Evolutionary conservation across 2,329 filamentous ascomycete species (phyloP), one percentile per base, ranked within the genome.

Genomic region (Ophiobolus disseminans): DNA sequence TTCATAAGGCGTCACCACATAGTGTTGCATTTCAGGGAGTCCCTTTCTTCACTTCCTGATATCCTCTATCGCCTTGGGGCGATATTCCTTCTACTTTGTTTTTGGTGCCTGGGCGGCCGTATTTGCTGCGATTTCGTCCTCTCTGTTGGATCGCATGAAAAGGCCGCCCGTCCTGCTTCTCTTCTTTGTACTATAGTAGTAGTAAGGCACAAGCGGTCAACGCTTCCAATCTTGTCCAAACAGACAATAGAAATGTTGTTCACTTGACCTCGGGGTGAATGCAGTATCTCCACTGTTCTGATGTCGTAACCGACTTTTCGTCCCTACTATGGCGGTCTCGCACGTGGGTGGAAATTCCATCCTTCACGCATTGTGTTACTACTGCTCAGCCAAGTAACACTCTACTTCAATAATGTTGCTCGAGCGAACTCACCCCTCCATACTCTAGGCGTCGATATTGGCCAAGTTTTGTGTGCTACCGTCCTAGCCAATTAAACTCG

Each of bases 181-280:
- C 32, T 60, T 50, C 43, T 56, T 40, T 69, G 65, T 69, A 69
- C 40, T 47, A 67, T 70, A 69, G 54, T 57, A 59, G 49, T 37
- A 45, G 45, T 45, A 31, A 35, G 52, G 58, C 57, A 48, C 57
- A 47, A 50, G 63, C 66, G 57, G 45, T 17, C 13, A 40, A 52
- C 57, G 60, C 60, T 63, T 57, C 40, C 48, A 48, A 47, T 49
- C 46, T 37, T 50, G 50, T 60, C 50, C 49, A 55, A 63, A 56
- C 41, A 44, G 51, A 56, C 45, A 41, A 53, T 59, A 57, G 60
- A 56, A 58, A 65, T 53, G 50, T 40, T 51, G 40, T 57, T 36
- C 22, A 53, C 55, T 44, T 41, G 45, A 21, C 36, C 19, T 41
- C 32, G 41, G 40, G 37, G 46, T 48, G 40, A n/a, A n/a, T n/a